Conservation (phyloP, 2,329 filamentous ascomycete genomes). For the Didymella glomerata region DNA sequence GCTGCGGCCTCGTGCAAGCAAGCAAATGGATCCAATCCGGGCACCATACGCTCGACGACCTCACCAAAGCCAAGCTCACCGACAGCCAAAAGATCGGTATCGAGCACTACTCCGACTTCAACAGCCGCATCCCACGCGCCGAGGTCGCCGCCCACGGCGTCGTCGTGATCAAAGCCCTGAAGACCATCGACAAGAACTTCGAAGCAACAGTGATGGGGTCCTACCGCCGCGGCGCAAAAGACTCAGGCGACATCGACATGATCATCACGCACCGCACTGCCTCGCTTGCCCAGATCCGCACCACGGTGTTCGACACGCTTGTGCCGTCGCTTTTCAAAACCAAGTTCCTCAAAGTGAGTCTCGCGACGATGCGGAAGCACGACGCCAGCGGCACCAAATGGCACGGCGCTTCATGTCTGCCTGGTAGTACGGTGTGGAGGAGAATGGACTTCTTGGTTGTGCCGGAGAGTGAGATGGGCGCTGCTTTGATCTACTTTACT, state of each 20-base stretch:
- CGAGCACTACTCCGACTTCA: constrained; percentile 81
- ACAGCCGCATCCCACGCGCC: constrained; percentile 75
- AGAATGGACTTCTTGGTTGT: constrained; percentile 87
- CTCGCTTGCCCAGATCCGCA: constrained; percentile 62
- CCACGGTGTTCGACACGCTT: constrained; percentile 69
- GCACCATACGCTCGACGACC: constrained; percentile 75
- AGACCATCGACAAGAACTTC: constrained; percentile 67
- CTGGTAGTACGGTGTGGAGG: constrained; percentile 69
- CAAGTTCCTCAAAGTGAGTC: constrained; percentile 71
- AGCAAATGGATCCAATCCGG: constrained; percentile 80
- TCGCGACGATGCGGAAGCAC: constrained; percentile 66
- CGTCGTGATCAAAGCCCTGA: constrained; percentile 68
- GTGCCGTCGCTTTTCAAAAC: constrained; percentile 67
- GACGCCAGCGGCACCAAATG: constrained; percentile 74
- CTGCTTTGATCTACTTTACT: constrained; percentile 92
- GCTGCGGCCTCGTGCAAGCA: constrained; percentile 75
- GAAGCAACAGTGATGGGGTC: constrained; percentile 82
- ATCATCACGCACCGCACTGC: constrained; percentile 77
- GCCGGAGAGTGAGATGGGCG: constrained; percentile 79
- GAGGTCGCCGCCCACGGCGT: constrained; percentile 77
- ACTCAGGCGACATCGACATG: constrained; percentile 84
- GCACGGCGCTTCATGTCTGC: constrained; percentile 84
- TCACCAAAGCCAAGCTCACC: constrained; percentile 68
- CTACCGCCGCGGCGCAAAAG: constrained; percentile 78
- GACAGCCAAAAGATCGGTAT: constrained; percentile 77